Conservation (phyloP, 495 filamentous ascomycete genomes). For the Penicillium simplicissimum region DNA sequence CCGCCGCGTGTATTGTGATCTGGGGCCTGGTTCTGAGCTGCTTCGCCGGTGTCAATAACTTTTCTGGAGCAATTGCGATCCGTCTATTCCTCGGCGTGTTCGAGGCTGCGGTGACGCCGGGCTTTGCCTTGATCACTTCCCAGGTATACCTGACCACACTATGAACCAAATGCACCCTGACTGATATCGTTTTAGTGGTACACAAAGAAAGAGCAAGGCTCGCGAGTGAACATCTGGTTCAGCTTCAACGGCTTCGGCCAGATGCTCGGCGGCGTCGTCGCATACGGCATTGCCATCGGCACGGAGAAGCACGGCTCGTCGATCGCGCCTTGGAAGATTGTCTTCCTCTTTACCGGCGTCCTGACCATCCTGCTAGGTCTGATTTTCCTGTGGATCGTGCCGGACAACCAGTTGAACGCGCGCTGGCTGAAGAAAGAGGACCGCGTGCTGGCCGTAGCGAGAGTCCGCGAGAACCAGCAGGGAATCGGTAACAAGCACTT, state of each 20-base stretch:
- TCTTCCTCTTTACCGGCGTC: slow-evolving; percentile 66
- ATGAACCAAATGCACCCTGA: too few relatives aligned
- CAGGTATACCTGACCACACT: slow-evolving; percentile 28
- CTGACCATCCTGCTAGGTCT: slow-evolving; percentile 59
- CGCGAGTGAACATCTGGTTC: slow-evolving; percentile 62
- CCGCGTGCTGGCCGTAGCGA: slow-evolving; percentile 57
- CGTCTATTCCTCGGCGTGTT: slow-evolving; percentile 62
- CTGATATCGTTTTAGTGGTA: slow-evolving; percentile 50
- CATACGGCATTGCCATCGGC: slow-evolving; percentile 66
- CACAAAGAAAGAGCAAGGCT: slow-evolving; percentile 59
- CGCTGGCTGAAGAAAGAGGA: slow-evolving; percentile 66
- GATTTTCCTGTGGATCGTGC: slow-evolving; percentile 62
- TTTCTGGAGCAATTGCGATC: slow-evolving; percentile 53
- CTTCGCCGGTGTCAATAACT: slow-evolving; percentile 53
- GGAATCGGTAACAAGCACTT: slow-evolving; percentile 71
- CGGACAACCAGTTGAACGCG: slow-evolving; percentile 69
- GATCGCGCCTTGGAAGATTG: slow-evolving; percentile 66
- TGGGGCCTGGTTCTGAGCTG: slow-evolving; percentile 59
- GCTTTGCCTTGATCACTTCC: slow-evolving; percentile 63
- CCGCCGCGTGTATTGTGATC: slow-evolving; percentile 54
- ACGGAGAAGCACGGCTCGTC: slow-evolving; percentile 50
- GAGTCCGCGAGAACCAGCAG: slow-evolving; percentile 64
- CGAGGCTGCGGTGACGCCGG: slow-evolving; percentile 63
- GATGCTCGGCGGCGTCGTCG: slow-evolving; percentile 62
- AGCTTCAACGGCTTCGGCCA: slow-evolving; percentile 62